Percentiles rank a stretch among this genome's conserved stretches.
Conservation (phyloP, 2,329 filamentous ascomycete species). For the Phialophora tarda region DNA sequence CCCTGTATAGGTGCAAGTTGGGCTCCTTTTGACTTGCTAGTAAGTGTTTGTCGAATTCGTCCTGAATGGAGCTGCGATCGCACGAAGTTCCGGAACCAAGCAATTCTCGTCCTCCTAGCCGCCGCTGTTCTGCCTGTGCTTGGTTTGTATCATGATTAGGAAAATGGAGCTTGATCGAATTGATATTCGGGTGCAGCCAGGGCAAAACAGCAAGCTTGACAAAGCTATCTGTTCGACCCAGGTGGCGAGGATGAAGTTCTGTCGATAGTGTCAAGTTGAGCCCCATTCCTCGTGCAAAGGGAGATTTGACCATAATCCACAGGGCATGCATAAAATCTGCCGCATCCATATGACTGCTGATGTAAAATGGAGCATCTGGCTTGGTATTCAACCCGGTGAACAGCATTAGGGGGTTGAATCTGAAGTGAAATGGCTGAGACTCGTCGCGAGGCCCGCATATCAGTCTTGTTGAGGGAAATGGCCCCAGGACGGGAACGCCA, state of each 20-base stretch:
- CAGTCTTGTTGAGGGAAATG: conserved; percentile 24
- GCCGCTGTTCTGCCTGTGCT: background rate
- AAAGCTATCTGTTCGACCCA: conserved; percentile 25
- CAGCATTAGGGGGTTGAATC: conserved; percentile 31
- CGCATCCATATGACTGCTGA: conserved; percentile 31
- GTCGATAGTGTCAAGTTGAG: conserved; percentile 28
- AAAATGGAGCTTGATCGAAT: conserved; percentile 25
- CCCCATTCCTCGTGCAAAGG: conserved; percentile 33
- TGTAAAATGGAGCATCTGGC: conserved; percentile 28
- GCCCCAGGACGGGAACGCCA: conserved; percentile 32
- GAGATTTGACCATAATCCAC: conserved; percentile 34
- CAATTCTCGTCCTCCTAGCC: background rate
- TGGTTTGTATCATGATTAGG: background rate
- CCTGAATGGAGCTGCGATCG: conserved; percentile 19
- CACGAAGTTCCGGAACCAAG: background rate
- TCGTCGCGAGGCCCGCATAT: background rate
- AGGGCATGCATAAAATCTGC: conserved; percentile 33
- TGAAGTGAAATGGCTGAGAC: conserved; percentile 1
- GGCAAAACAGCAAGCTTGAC: conserved; percentile 28
- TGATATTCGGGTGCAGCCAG: conserved; percentile 30
- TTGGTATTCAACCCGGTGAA: conserved; percentile 28
- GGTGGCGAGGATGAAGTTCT: conserved; percentile 12
- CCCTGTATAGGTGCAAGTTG: conserved; percentile 32
- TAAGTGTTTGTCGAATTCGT: conserved; percentile 21
- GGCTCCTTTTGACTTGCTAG: conserved; percentile 17